A percentile compares a stretch with the other conserved stretches of the same genome.
phyloP scores from a whole-genome alignment of 768 basidiomycete genomes.

The Hydnum rufescens region DNA sequence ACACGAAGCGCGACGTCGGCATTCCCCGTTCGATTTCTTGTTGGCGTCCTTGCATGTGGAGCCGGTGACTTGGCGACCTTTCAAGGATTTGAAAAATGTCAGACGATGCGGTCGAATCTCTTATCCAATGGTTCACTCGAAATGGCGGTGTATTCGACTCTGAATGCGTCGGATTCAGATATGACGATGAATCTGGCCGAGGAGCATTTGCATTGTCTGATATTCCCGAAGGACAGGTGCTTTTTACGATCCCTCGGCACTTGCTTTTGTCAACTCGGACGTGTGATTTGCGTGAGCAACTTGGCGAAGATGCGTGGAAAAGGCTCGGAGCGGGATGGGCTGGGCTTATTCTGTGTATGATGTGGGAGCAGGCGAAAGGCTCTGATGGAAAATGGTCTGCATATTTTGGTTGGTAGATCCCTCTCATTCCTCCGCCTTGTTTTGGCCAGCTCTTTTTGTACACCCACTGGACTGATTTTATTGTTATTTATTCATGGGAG shows the following conservation, averaged over 20 bases:
- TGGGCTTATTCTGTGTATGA: slow-evolving; percentile 79
- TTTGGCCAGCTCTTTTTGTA: no score
- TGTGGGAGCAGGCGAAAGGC: slow-evolving; percentile 74
- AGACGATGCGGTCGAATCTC: no score
- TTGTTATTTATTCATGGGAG: neutral
- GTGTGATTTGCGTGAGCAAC: slow-evolving; percentile 36
- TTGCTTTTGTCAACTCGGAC: slow-evolving; percentile 66
- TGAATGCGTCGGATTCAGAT: slow-evolving; percentile 13
- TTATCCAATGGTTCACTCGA: slow-evolving; percentile 15
- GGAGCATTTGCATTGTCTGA: slow-evolving; percentile 57
- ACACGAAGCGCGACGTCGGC: no score
- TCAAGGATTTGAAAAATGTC: no score
- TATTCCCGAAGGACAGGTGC: slow-evolving; percentile 46
- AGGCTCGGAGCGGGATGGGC: slow-evolving; percentile 58
- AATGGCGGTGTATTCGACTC: slow-evolving; percentile 11
- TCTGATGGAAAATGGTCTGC: slow-evolving; percentile 41
- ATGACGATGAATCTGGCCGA: slow-evolving; percentile 29
- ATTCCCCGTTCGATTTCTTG: no score
- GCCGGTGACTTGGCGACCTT: no score
- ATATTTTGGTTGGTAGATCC: slow-evolving; percentile 49
- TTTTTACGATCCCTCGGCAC: slow-evolving; percentile 68
- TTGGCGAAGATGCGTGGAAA: slow-evolving; percentile 51
- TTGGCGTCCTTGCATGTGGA: no score
- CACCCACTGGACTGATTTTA: neutral
- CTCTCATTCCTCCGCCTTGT: no score